phyloP scores from a whole-genome alignment of 208 protist genomes.

The Novymonas esmeraldas region DNA sequence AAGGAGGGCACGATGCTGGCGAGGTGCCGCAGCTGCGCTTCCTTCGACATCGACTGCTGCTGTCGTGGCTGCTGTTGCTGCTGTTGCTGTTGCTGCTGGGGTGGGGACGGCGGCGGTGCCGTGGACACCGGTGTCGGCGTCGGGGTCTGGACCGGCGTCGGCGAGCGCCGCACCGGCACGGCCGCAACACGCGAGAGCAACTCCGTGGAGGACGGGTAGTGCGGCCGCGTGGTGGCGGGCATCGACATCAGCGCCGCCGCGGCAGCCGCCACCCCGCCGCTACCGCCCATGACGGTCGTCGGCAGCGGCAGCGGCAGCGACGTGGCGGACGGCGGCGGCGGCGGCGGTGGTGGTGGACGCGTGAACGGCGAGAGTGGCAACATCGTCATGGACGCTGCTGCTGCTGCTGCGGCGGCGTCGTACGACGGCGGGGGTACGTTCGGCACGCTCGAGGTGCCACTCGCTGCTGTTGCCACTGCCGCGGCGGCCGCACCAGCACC shows the following conservation, averaged over 20 bases:
- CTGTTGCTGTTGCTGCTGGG: neutral
- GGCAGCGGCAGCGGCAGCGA: neutral
- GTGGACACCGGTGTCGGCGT: too few species aligned
- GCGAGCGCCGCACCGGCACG: too few species aligned
- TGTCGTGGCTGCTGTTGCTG: neutral
- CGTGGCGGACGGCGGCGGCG: neutral
- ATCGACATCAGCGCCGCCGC: neutral
- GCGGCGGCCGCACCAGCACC: constrained; percentile 1
- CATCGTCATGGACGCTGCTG: neutral
- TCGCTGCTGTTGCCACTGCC: too few species aligned
- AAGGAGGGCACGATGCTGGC: constrained; percentile 73
- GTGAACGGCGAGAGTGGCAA: neutral
- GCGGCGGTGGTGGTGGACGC: too few species aligned
- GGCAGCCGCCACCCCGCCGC: constrained; percentile 2
- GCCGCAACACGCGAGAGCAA: constrained; percentile 12
- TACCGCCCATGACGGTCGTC: neutral
- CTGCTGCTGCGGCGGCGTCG: constrained; percentile 1
- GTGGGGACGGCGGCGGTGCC: neutral
- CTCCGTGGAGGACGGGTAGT: constrained; percentile 26
- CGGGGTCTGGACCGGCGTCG: too few species aligned
- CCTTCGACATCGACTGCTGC: constrained; percentile 19
- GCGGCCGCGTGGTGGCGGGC: constrained; percentile 4
- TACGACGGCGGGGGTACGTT: constrained; percentile 34
- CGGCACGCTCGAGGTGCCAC: constrained; percentile 9
- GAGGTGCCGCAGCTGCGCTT: constrained; percentile 45